phyloP scores from a whole-genome alignment of 2,329 filamentous ascomycete genomes.

The Fragosphaeria purpurea region DNA sequence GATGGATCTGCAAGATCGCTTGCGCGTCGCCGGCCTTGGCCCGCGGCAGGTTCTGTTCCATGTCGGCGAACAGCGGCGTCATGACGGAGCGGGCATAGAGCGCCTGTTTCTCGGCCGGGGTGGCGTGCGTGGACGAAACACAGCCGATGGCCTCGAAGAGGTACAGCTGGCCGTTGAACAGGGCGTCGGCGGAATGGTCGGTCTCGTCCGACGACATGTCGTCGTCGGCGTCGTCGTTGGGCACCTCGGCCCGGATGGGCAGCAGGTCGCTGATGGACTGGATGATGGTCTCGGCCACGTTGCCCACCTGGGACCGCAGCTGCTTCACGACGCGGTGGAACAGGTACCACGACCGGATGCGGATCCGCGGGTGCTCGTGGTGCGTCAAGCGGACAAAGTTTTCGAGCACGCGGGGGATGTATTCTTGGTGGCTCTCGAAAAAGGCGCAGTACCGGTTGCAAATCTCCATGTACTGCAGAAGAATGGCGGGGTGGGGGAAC shows the following conservation, averaged over 20 bases:
- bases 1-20: conserved; percentile 80
- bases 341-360: conserved; percentile 90
- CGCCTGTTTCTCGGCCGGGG: conserved; percentile 75
- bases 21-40: conserved; percentile 76
- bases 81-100: conserved; percentile 80
- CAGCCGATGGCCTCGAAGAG: conserved; percentile 92
- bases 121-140: conserved; percentile 71
- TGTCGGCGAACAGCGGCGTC: conserved; percentile 79
- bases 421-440: conserved; percentile 73
- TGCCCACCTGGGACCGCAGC: conserved; percentile 71
- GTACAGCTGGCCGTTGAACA: conserved; percentile 86
- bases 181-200: conserved; percentile 77
- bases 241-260: conserved; percentile 80
- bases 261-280: conserved; percentile 81
- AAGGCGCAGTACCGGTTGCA: conserved; percentile 89
- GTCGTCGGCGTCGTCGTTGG: conserved; percentile 67
- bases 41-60: conserved; percentile 66
- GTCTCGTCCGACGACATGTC: conserved; percentile 94
- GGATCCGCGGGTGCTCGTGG: conserved; percentile 76
- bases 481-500: conserved; percentile 81
- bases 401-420: conserved; percentile 79
- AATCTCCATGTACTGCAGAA: conserved; percentile 97
- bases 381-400: conserved; percentile 88
- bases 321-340: conserved; percentile 91
- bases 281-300: conserved; percentile 85